Conservation (phyloP, 257 asterid species). For the Nyctanthes arbortristis region DNA sequence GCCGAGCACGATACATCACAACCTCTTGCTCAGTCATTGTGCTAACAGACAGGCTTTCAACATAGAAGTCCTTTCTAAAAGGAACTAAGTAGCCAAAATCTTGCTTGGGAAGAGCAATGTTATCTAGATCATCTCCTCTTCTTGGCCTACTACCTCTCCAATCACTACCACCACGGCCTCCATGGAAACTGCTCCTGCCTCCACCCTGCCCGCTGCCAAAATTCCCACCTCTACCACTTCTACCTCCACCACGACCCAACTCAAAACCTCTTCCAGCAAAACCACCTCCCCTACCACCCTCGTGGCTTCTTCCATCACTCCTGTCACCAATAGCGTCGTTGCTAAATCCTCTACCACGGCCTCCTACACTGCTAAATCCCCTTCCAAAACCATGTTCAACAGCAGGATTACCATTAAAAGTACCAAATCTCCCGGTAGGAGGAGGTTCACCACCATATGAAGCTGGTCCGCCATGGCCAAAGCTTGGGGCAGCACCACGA, state of each 20-base stretch:
- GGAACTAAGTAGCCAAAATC: slow-evolving; percentile 76
- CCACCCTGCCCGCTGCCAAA: slow-evolving; percentile 24
- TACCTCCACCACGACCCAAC: slow-evolving; percentile 41
- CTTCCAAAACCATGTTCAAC: slow-evolving; percentile 46
- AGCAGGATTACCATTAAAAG: slow-evolving; percentile 33
- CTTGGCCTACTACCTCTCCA: slow-evolving; percentile 54
- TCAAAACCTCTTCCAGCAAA: slow-evolving; percentile 31
- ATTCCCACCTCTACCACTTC: slow-evolving; percentile 27
- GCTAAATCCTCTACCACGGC: slow-evolving; percentile 33
- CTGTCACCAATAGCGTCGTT: slow-evolving; percentile 47
- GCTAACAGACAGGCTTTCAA: slow-evolving; percentile 72
- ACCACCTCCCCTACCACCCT: slow-evolving; percentile 40
- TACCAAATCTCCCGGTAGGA: slow-evolving; percentile 33
- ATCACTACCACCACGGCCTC: slow-evolving; percentile 48
- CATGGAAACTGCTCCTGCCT: slow-evolving; percentile 27
- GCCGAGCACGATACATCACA: slow-evolving; percentile 60
- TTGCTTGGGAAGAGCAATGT: slow-evolving; percentile 68
- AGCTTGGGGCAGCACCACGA: slow-evolving; percentile 48
- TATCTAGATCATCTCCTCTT: slow-evolving; percentile 78
- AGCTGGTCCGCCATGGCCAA: slow-evolving; percentile 58
- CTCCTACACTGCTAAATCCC: slow-evolving; percentile 36
- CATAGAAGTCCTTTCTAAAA: slow-evolving; percentile 77
- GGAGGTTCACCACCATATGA: slow-evolving; percentile 54
- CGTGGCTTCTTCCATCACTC: slow-evolving; percentile 35
- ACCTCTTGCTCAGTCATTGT: slow-evolving; percentile 75